Evolutionary conservation across 2,329 filamentous ascomycete species (phyloP), one percentile per base, ranked within the genome.

Genomic region (Erysiphe pulchra): DNA sequence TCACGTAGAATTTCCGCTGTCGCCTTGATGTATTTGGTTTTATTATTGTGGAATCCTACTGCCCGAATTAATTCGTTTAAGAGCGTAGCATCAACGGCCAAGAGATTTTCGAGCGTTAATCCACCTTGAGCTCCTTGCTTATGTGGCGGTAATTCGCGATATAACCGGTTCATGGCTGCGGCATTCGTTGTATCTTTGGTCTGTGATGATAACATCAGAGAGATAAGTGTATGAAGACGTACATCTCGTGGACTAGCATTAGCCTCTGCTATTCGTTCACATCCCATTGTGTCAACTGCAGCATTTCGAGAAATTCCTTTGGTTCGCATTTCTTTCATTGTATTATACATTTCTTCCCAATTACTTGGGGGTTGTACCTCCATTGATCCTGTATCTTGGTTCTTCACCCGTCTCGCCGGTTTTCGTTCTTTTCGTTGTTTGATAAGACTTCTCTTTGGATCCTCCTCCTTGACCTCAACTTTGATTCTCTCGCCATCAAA

Each of bases 271-370:
- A 90, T 67, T 8, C 73, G 71, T 61, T 85, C 85, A 61, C 90
- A 98, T 11, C 90, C 90, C 86, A 95, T 94, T 0, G 87, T 95
- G 60, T 98, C 90, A 11, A 98, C 90, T 0, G 87, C 81, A 0
- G 90, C 90, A 70, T 80, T 61, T 65, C 71, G 58, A 58, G 80
- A 63, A 7, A 68, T 69, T 2, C 67, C 69, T 0, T 62, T 58
- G 4, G 61, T 59, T 2, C 75, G 77, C 85, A 95, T 94, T 55
- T 73, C 70, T 55, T 78, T 77, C 40, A 92, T 80, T 0, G 73
- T 63, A 32, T 69, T 63, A 62, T 94, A 98, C 47, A 93, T 75
- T 47, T 76, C 71, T 50, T 84, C 75, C 90, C 90, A 94, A 58
- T 85, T 75, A 0, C 75, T 68, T 0, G 86, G 85, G 1, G 84